Evolutionary conservation across 805 yeast genomes (phyloP), one percentile per base, ranked within the genome.

Genomic region (Candida xiaguanensis): DNA sequence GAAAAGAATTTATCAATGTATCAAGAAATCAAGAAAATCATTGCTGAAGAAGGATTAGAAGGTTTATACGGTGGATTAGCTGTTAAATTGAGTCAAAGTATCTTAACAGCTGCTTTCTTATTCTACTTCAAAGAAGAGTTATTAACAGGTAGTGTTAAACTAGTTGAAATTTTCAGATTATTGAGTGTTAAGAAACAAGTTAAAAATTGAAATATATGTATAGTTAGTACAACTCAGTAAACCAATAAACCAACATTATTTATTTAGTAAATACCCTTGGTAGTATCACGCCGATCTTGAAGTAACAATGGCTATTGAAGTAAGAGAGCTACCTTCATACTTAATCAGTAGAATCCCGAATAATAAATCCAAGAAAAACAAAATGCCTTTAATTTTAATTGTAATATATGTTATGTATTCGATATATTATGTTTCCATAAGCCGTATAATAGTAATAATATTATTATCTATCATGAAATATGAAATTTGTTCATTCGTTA

Each of bases 81-180:
- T 39, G 78, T 89, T 39, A 90, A 90, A 63, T 70, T 91, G 44
- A 61, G 82, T 18, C 98, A 90, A 65, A 79, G 90, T 44, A 88
- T 91, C 34, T 59, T 83, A 42, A 88, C 95, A 28, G 91, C 96
- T 2, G 96, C 96, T 1, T 85, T 90, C 51, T 70, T 90, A 53
- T 90, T 90, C 57, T 85, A 81, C 61, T 88, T 90, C 66, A 90
- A 90, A 65, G 96, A 90, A 61, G 89, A 85, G 60, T 74, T 89
- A 48, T 79, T 84, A 42, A 55, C 68, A 2, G 71, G 82, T 33
- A 76, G 86, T 34, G 69, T 81, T 37, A 63, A 62, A 40, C 45
- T 83, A 38, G 71, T 85, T 42, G 72, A 66, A 39, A 45, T 79
- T 9, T 49, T 74, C 34, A 43, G 50, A 37, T 37, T 61, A 28